Base-by-base conservation (phyloP, 108 stramenopile genomes). In the Aurantiochytrium sp. region DNA sequence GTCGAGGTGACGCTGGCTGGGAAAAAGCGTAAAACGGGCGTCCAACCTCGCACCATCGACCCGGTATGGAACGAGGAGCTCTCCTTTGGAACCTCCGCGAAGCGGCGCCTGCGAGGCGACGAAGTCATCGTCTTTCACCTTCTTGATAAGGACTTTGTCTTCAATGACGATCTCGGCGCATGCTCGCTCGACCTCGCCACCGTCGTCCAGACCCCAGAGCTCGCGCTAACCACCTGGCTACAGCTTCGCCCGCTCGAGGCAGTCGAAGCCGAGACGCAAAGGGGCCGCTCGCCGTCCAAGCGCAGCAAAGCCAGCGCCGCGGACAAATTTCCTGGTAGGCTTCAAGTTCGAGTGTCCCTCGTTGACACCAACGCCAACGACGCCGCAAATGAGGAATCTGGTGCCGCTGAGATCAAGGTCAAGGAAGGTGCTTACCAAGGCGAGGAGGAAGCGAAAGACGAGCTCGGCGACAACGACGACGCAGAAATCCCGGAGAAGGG, bases 101-200 rank as follows among this genome's bases (percentile, higher is more conserved):
- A 37, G 22, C 21, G 42, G 34, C 41, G 41, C 22, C 42, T 81
- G 8, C 37, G 22, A 8, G 69, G 69, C n/a, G 69, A 81, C 22
- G 69, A 81, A 81, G 4, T 8, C 8, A 45, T 81, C 42, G 6
- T 81, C 24, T 81, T 81, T 45, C 37, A 81, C 69, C 41, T 81
- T 4, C 36, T 45, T 4, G 69, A 81, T 22, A 39, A 45, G 2
- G 69, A 81, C 22, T 30, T 45, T 81, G 69, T 81, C 15, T 81
- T 81, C 42, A 81, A 81, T 81, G 69, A 81, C 27, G 69, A 81
- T n/a, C 69, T 81, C 22, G 69, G 69, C 27, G 69, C 69, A 4
- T 39, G 41, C 37, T 10, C 8, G 4, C 42, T 81, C 24, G 69
- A 81, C 42, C 69, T 81, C 41, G 5, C 55, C 32, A 8, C 27